Evolutionary conservation across 2,329 filamentous ascomycete species (phyloP).

Genomic region (Hypomyces perniciosus): DNA sequence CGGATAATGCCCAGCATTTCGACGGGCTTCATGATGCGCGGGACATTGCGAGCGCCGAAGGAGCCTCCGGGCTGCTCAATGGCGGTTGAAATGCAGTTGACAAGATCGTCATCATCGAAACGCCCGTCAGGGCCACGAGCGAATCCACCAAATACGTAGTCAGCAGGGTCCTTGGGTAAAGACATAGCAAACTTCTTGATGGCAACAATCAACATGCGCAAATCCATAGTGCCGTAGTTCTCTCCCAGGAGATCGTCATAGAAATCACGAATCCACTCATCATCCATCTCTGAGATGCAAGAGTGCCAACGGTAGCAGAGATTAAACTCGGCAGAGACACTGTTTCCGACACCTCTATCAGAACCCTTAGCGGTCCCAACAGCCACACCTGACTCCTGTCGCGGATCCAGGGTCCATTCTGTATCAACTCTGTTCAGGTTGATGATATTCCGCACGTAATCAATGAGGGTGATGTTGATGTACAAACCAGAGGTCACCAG

Average conservation of each 20-base stretch:
- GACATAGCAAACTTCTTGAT: slow-evolving; percentile 57
- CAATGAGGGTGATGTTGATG: slow-evolving; percentile 70
- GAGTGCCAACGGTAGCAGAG: slow-evolving; percentile 86
- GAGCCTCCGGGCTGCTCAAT: slow-evolving; percentile 73
- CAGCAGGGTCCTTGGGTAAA: slow-evolving; percentile 59
- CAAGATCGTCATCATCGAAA: slow-evolving; percentile 72
- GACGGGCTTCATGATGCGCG: slow-evolving; percentile 64
- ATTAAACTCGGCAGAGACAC: slow-evolving; percentile 84
- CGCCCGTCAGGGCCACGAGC: slow-evolving; percentile 58
- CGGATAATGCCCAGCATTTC: slow-evolving; percentile 79
- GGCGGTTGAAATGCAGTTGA: slow-evolving; percentile 59
- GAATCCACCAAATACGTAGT: slow-evolving; percentile 63
- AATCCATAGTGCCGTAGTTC: slow-evolving; percentile 50
- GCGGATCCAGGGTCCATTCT: slow-evolving; percentile 75
- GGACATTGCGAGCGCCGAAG: slow-evolving; percentile 69
- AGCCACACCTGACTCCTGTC: slow-evolving; percentile 57
- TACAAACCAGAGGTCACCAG: slow-evolving; percentile 70
- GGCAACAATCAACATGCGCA: slow-evolving; percentile 55
- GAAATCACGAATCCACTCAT: slow-evolving; percentile 70
- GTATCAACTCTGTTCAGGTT: slow-evolving; percentile 55
- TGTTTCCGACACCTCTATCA: slow-evolving; percentile 70
- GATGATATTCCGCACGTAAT: slow-evolving; percentile 74
- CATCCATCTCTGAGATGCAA: slow-evolving; percentile 64
- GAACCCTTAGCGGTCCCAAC: slow-evolving; percentile 50
- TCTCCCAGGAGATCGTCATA: slow-evolving; percentile 54